Evolutionary conservation across 1,284 basidiomycete species (phyloP), one percentile per base, ranked within the genome.

Genomic region (Papiliotrema flavescens): DNA sequence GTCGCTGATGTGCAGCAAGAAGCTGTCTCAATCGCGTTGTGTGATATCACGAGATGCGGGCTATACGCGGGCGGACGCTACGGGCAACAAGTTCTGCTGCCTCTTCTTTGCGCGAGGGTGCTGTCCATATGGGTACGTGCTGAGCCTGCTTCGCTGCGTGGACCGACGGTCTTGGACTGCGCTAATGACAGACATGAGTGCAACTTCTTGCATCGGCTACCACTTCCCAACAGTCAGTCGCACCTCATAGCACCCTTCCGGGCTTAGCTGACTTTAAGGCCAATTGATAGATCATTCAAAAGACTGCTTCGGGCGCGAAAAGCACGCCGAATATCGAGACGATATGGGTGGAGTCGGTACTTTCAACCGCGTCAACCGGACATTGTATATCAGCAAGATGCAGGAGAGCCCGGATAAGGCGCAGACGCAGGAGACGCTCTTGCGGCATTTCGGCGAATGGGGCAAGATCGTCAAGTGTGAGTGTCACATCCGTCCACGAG

Each of bases 291-390:
- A 98, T 75, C 87, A 88, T 46, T 92, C 92, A 4, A 89, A 93
- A 71, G 95, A 99, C 75, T 93, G 92, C 73, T 99, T 99, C 71
- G 93, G 92, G 0, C 82, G 95, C 52, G 93, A 97, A 79, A 98
- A 98, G 79, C 96, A 97, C 75, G 82, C 93, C 1, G 92, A 94
- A 74, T 99, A 98, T 78, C 82, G 95, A 61, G 95, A 99, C 74
- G 96, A 99, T 76, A 98, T 99, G 95, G 96, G 95, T 64, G 95
- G 95, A 74, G 95, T 98, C 23, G 95, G 95, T 20, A 91, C 89
- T 53, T 97, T 98, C 78, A 89, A 88, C 69, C 80, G 93, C 40
- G 85, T 92, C 73, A 99, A 98, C 74, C 80, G 94, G 57, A 98
- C 96, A 42, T 75, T 99, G 19, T 99, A 98, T 73, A 85, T 99